Evolutionary conservation across 352 stramenopile genomes (phyloP).

Genomic region (Hyaloperonospora brassicae): DNA sequence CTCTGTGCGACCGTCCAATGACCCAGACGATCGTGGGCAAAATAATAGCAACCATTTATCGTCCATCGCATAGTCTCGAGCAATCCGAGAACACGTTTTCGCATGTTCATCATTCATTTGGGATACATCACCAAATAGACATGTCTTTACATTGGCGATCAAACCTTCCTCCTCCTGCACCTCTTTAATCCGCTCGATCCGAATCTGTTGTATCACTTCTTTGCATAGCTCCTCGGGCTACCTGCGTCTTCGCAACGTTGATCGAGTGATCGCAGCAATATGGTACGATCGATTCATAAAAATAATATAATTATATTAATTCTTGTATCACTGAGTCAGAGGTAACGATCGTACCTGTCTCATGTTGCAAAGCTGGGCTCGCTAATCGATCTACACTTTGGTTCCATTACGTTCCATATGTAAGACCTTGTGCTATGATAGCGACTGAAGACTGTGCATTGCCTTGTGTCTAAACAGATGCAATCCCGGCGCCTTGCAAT

Average conservation of each 20-base stretch:
- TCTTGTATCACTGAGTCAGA: too few species aligned
- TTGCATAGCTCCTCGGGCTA: neutral
- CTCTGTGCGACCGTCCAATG: neutral
- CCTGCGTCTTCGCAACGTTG: too few species aligned
- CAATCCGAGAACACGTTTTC: conserved; percentile 2
- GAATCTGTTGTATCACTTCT: conserved; percentile 1
- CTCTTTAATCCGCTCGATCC: too few species aligned
- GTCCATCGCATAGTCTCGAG: conserved; percentile 3
- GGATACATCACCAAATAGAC: neutral
- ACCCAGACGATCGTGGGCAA: neutral
- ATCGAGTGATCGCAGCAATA: neutral
- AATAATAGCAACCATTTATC: conserved; percentile 1
- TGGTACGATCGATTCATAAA: neutral
- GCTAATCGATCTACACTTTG: conserved; percentile 5
- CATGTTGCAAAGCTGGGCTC: neutral
- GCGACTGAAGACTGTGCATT: too few species aligned
- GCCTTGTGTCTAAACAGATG: too few species aligned
- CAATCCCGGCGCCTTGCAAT: too few species aligned
- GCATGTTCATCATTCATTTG: too few species aligned
- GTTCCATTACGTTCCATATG: conserved; percentile 8
- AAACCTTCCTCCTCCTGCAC: conserved; percentile 1
- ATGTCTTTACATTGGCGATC: conserved; percentile 3
- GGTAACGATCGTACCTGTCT: neutral
- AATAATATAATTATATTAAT: neutral
- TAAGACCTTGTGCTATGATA: neutral